A percentile compares a stretch with the other conserved stretches of the same genome.
These are phyloP conservation scores for Calendula officinalis DNA, from an alignment of 129 eudicot genomes.

Conservation along the genomic window DNA sequence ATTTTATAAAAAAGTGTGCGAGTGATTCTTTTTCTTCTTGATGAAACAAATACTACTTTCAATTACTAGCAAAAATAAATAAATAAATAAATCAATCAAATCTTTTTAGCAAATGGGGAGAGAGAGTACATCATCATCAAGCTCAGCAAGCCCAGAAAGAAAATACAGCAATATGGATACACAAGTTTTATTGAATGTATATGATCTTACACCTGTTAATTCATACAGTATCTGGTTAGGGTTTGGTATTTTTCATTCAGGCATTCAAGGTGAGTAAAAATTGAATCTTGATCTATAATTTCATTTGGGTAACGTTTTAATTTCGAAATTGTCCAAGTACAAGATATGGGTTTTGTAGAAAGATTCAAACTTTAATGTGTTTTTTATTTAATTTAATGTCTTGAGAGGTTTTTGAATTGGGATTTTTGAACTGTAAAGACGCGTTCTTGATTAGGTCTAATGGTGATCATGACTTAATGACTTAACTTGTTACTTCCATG, in stretches of 20 bases:
- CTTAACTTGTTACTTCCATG: background rate
- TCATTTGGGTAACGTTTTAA: background rate
- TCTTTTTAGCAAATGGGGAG: constrained; percentile 18
- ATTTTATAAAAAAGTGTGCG: too few species aligned
- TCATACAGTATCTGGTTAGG: constrained; percentile 49
- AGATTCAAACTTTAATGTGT: background rate
- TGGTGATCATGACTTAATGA: constrained; percentile 14
- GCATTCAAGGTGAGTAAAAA: constrained; percentile 17
- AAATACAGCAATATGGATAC: constrained; percentile 27
- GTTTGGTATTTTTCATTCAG: constrained; percentile 59
- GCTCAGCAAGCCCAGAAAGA: constrained; percentile 30
- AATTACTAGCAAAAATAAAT: background rate
- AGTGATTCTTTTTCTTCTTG: constrained; percentile 1
- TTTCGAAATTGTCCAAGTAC: background rate
- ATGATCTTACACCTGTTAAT: constrained; percentile 56
- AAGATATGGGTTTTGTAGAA: background rate
- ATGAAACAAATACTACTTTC: background rate
- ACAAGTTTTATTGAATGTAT: constrained; percentile 48
- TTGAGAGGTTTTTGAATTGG: background rate
- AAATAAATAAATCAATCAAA: too few species aligned
- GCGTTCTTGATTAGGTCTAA: constrained; percentile 14
- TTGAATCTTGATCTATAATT: background rate
- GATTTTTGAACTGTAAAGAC: constrained; percentile 12
- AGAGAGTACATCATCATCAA: constrained; percentile 19
- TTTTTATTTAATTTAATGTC: background rate